Evolutionary conservation across 257 asterid genomes (phyloP).

Genomic region (Solanum piurae): DNA sequence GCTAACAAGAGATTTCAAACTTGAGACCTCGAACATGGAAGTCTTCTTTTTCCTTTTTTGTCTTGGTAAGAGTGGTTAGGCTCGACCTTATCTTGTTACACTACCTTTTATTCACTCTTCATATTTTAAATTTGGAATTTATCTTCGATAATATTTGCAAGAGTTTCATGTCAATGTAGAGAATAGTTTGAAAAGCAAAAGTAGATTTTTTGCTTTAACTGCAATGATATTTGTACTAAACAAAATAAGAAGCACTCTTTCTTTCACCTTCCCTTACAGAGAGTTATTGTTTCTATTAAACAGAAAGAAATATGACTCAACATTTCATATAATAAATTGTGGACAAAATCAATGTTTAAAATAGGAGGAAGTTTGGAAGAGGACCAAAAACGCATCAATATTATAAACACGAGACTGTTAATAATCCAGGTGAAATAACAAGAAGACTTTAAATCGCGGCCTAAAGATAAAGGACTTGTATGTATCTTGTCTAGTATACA

Average conservation of each 20-base stretch:
- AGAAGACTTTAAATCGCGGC: neutral
- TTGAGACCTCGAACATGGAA: rapidly evolving
- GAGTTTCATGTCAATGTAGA: neutral
- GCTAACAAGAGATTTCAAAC: no score
- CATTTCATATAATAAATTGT: neutral
- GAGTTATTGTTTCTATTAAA: neutral
- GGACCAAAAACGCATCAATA: neutral
- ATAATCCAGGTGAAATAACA: no score
- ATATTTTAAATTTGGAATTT: no score
- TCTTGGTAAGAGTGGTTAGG: neutral
- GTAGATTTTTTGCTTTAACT: neutral
- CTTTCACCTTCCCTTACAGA: neutral
- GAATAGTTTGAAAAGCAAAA: no score
- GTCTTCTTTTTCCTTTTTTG: neutral
- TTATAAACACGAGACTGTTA: neutral
- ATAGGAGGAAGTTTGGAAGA: neutral
- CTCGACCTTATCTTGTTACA: neutral
- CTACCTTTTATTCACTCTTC: neutral
- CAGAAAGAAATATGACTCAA: neutral
- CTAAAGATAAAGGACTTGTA: neutral
- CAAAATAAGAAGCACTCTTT: neutral
- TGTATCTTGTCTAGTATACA: neutral
- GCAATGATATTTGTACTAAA: no score
- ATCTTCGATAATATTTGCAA: neutral
- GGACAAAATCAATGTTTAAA: neutral